A percentile compares a stretch with the other conserved stretches of the same genome.
Conservation (phyloP, 2,329 filamentous ascomycete species). For the Colletotrichum theobromicola region DNA sequence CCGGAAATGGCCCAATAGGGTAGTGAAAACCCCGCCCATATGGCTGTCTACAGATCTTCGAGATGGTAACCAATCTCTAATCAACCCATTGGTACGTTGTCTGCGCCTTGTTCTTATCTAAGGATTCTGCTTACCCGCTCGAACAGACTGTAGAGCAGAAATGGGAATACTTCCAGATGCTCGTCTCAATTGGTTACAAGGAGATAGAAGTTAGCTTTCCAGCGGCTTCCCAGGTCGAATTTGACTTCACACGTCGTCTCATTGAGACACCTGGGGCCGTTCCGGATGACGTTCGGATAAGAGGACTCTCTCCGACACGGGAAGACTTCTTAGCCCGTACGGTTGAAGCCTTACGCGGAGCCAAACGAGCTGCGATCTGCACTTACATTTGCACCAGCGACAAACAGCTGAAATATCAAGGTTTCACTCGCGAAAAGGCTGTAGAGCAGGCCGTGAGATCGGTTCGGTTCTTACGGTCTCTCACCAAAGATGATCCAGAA, state of each 20-base stretch:
- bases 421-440: neutral
- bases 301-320: neutral
- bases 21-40: neutral
- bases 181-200: neutral
- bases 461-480: neutral
- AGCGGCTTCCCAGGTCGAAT: neutral
- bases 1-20: neutral
- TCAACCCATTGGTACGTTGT: neutral
- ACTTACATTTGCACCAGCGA: slow-evolving; percentile 5
- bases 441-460: neutral
- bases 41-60: neutral
- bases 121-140: neutral
- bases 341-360: neutral
- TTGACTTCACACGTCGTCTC: neutral
- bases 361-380: neutral
- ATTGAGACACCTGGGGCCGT: neutral
- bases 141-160: neutral
- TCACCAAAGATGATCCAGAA: slow-evolving; percentile 1
- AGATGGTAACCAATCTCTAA: neutral
- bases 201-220: slow-evolving; percentile 5
- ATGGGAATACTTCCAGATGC: slow-evolving; percentile 9
- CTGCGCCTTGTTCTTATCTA: neutral
- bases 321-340: slow-evolving; percentile 1
- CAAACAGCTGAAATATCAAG: neutral
- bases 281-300: neutral